Evolutionary conservation across 257 asterid genomes (phyloP).

Genomic region (Solanum sejunctum): DNA sequence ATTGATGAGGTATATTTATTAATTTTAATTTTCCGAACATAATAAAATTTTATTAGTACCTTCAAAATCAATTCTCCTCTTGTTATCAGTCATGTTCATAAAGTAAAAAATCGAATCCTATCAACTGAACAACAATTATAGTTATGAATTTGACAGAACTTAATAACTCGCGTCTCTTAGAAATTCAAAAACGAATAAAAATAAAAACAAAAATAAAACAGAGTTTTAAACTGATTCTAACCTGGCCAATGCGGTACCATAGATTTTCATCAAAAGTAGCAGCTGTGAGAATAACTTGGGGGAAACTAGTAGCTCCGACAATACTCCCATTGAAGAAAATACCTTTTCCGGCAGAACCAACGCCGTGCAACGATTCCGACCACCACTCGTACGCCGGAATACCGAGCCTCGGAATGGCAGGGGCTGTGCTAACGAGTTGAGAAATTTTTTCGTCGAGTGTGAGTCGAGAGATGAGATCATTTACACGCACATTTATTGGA

Average conservation of each 20-base stretch:
- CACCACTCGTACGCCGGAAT: slow-evolving; percentile 85
- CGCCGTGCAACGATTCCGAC: slow-evolving; percentile 95
- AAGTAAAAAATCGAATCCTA: background rate
- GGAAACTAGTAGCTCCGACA: slow-evolving; percentile 68
- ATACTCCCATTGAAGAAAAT: slow-evolving; percentile 38
- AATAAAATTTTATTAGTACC: background rate
- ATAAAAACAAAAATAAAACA: background rate
- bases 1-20: background rate
- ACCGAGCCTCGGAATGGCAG: slow-evolving; percentile 64
- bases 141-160: background rate
- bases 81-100: too few species aligned
- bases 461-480: slow-evolving; percentile 62
- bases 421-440: slow-evolving; percentile 68
- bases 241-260: slow-evolving; percentile 89
- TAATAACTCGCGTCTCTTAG: background rate
- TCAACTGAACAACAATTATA: too few species aligned
- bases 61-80: background rate
- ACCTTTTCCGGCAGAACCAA: slow-evolving; percentile 58
- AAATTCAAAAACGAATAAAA: background rate
- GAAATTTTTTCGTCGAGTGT: slow-evolving; percentile 73
- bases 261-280: slow-evolving; percentile 64
- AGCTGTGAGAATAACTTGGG: slow-evolving; percentile 84
- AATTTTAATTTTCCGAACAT: background rate
- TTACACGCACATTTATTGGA: slow-evolving; percentile 39
- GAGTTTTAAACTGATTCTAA: background rate